Percentiles rank a stretch among this genome's conserved stretches.
Evolutionary conservation across 1,284 basidiomycete genomes (phyloP).

Genomic region (Cutaneotrichosporon dermatis): DNA sequence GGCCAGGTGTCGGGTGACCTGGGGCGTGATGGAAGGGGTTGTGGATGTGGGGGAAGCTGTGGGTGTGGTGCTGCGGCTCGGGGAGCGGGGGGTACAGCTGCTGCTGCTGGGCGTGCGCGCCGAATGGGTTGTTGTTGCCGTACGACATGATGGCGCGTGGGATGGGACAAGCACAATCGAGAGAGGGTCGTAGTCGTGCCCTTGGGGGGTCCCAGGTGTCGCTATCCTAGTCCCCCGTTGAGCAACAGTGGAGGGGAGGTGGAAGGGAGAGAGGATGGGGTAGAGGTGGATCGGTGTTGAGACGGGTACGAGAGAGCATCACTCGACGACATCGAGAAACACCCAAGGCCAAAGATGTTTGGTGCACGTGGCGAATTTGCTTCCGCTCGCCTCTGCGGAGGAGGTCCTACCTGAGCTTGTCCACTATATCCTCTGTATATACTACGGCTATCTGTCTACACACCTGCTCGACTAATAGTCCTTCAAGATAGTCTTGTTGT

Average conservation of each 20-base stretch:
- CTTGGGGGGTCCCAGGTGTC: background rate
- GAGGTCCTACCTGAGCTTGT: too few relatives aligned
- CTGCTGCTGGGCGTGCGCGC: conserved; percentile 2
- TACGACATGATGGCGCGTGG: background rate
- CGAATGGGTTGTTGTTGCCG: conserved; percentile 2
- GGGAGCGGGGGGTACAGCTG: background rate
- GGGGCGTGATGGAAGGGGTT: conserved; percentile 1
- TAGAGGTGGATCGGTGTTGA: background rate
- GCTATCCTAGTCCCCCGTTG: background rate
- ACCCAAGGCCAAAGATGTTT: too few relatives aligned
- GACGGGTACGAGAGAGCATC: background rate
- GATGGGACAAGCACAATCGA: background rate
- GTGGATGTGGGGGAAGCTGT: conserved; percentile 2
- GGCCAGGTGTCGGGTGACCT: background rate
- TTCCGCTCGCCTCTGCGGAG: too few relatives aligned
- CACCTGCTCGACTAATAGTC: too few relatives aligned
- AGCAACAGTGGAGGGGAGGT: background rate
- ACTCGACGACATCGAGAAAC: background rate
- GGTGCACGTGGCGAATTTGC: too few relatives aligned
- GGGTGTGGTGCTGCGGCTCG: background rate
- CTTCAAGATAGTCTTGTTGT: too few relatives aligned
- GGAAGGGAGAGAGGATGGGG: background rate
- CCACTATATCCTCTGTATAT: too few relatives aligned
- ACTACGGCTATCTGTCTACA: too few relatives aligned
- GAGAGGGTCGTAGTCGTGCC: background rate